A percentile compares a stretch with the other conserved stretches of the same genome.
Evolutionary conservation across 345 rosid genomes (phyloP).

Genomic region (Brassica cretica): DNA sequence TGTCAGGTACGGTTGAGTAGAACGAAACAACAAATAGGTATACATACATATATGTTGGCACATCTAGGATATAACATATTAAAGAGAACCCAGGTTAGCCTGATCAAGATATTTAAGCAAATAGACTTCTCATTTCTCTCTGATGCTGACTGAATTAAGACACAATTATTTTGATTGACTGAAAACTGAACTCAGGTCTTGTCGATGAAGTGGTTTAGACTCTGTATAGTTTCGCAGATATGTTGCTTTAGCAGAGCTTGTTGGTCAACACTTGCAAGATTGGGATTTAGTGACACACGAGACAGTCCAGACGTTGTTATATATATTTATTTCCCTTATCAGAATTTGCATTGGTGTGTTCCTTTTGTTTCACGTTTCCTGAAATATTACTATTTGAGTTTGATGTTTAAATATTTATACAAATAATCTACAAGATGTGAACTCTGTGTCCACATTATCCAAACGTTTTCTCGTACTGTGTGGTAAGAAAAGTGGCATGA

Average conservation of each 20-base stretch:
- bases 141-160: neutral
- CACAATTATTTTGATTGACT: too few species aligned
- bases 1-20: neutral
- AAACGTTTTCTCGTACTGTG: neutral
- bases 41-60: neutral
- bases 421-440: neutral
- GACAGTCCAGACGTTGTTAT: too few species aligned
- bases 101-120: neutral
- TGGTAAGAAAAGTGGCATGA: neutral
- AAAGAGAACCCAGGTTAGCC: neutral
- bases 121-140: neutral
- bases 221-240: neutral
- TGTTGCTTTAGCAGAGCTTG: neutral
- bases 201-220: neutral
- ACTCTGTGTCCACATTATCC: neutral
- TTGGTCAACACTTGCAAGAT: neutral
- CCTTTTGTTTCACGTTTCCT: neutral
- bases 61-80: neutral
- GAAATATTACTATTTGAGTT: neutral
- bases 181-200: neutral
- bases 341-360: neutral
- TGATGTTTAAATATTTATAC: neutral
- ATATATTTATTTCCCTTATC: too few species aligned
- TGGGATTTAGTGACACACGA: too few species aligned
- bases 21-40: neutral